Conservation (phyloP, 202 grass and related monocot species). For the Zoysia matrella region DNA sequence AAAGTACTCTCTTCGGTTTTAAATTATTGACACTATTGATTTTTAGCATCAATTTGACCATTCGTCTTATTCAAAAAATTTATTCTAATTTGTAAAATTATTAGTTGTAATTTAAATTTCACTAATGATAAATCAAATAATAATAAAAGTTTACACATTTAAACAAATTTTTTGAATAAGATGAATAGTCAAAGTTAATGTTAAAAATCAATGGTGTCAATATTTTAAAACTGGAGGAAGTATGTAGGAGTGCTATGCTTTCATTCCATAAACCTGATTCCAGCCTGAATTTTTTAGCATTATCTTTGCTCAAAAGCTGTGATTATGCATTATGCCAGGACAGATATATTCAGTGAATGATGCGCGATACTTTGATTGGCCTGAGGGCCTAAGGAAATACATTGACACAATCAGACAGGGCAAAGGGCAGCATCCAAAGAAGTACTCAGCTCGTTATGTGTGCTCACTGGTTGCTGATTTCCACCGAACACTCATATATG, state of each 20-base stretch:
- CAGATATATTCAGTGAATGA: slow-evolving; percentile 99
- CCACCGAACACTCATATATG: slow-evolving; percentile 82
- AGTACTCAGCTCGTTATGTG: slow-evolving; percentile 90
- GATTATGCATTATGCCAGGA: slow-evolving; percentile 51
- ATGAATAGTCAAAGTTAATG: too few relatives aligned
- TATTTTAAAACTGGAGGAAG: too few relatives aligned
- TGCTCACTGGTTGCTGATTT: slow-evolving; percentile 94
- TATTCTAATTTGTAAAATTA: too few relatives aligned
- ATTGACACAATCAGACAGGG: slow-evolving; percentile 94
- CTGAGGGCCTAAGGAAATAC: slow-evolving; percentile 81
- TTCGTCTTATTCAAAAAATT: too few relatives aligned
- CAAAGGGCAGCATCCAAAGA: slow-evolving; percentile 88
- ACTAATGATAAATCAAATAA: too few relatives aligned
- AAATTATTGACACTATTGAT: not conserved
- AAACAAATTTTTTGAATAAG: too few relatives aligned
- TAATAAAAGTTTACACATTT: too few relatives aligned
- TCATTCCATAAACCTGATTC: slow-evolving; percentile 6
- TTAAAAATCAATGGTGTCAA: too few relatives aligned
- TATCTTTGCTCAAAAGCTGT: slow-evolving; percentile 31
- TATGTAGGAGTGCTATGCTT: not conserved
- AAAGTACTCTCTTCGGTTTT: not conserved
- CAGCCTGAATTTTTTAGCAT: slow-evolving; percentile 10
- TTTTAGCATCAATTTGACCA: too few relatives aligned
- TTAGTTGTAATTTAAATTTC: too few relatives aligned
- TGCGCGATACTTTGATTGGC: slow-evolving; percentile 92